Base-by-base conservation (phyloP, 2,329 filamentous ascomycete genomes). In the Diaporthe vaccinii region DNA sequence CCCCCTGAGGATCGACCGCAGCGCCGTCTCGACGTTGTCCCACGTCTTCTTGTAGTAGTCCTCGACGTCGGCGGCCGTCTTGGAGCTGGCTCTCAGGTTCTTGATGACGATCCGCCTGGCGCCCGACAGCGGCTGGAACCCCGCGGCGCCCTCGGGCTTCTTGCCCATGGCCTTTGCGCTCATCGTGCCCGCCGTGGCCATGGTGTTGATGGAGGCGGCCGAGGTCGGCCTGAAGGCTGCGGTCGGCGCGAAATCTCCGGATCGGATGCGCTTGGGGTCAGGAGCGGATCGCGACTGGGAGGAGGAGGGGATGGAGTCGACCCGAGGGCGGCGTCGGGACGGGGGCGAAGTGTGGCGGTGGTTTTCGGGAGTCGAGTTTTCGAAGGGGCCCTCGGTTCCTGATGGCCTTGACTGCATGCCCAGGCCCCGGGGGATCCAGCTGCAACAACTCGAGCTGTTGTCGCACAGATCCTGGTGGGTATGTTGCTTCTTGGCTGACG, bases 101-200 rank as follows among this genome's bases (percentile, higher is more conserved):
- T 98, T 98, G 80, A 99, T 94, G n/a, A 96, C 91, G 61, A 99
- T 90, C 84, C 93, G 96, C 87, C 93, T 96, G 28, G 95, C 92
- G 44, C 95, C 95, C 15, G 89, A 88, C 80, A 94, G 91, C 17
- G 95, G 92, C 79, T 93, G 94, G 81, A 96, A 94, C 69, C 85
- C 84, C 28, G 83, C 81, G 34, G 78, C 83, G 79, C 84, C 78
- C 76, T 84, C 82, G 55, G 82, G 82, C 76, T 82, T 82, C 75
- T 85, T 86, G 78, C 84, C 83, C 62, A 80, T 78, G 61, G 77
- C 76, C 75, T 82, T 83, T 75, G 79, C 77, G 34, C 80, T 83
- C 81, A 83, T 78, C 9, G 53, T 75, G 58, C 39, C 78, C 55
- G 74, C 78, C 46, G 75, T 75, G 44, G 76, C 58, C 74, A 72